Conservation (phyloP, 768 basidiomycete species). For the Gloeopeniophorella convolvens region DNA sequence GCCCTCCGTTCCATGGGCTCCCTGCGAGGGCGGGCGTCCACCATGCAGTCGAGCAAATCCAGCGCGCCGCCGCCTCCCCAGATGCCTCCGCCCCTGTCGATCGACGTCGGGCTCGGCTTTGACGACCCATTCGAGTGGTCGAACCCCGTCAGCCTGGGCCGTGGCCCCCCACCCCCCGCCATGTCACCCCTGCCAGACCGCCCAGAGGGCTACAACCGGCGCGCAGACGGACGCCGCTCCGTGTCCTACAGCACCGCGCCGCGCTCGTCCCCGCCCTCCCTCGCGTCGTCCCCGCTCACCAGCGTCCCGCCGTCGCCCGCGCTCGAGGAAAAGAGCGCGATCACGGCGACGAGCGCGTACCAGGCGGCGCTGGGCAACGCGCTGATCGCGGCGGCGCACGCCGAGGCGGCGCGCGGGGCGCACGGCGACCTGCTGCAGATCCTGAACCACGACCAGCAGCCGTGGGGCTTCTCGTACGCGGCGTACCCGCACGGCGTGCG, state of each 20-base stretch:
- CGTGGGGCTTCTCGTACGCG: constrained; percentile 87
- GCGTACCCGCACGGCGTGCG: constrained; percentile 70
- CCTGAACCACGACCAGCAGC: constrained; percentile 79
- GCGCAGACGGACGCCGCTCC: constrained; percentile 58
- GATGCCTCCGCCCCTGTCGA: constrained; percentile 45
- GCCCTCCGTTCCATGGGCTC: constrained; percentile 78
- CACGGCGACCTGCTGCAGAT: constrained; percentile 90
- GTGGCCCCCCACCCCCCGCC: constrained; percentile 29
- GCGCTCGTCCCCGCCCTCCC: constrained; percentile 34
- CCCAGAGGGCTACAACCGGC: constrained; percentile 24
- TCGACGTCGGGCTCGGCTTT: constrained; percentile 30
- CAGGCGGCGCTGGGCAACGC: constrained; percentile 82
- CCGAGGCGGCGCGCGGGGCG: constrained; percentile 87
- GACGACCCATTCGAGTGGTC: constrained; percentile 43
- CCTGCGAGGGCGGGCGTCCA: constrained; percentile 49
- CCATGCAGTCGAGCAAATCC: constrained; percentile 22
- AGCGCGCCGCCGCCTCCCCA: constrained; percentile 41
- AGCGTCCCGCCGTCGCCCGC: constrained; percentile 31
- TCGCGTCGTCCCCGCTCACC: constrained; percentile 47
- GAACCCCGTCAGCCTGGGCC: constrained; percentile 25
- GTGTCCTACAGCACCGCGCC: constrained; percentile 49
- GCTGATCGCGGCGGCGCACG: constrained; percentile 88
- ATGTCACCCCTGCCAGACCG: constrained; percentile 20
- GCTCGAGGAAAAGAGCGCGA: constrained; percentile 8
- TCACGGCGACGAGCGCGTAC: constrained; percentile 36